These are phyloP conservation scores for Parietaria judaica DNA, from an alignment of 306 rosid genomes.

Conservation along the genomic window DNA sequence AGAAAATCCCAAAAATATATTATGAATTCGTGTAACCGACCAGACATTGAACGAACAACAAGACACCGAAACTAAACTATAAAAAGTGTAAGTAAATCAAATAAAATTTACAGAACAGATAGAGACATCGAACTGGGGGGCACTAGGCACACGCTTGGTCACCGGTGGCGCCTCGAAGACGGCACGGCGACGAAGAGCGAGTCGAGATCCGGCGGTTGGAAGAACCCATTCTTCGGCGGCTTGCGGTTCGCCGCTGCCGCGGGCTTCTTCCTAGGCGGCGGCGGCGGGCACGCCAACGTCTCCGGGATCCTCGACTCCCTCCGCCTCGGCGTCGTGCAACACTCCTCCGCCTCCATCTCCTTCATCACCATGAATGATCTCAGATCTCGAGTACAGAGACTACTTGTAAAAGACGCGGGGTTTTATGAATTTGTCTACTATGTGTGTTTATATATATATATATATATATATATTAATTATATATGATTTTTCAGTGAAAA, in stretches of 20 bases:
- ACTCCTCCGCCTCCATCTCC: conserved; percentile 16
- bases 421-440: background rate
- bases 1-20: no score
- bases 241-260: conserved; percentile 22
- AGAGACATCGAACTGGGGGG: background rate
- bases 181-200: conserved; percentile 32
- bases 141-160: conserved; percentile 39
- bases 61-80: no score
- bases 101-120: background rate
- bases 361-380: conserved; percentile 6
- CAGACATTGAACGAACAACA: background rate
- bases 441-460: background rate
- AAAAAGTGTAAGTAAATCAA: background rate
- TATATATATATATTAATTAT: background rate
- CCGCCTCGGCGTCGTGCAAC: conserved; percentile 56
- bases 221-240: conserved; percentile 58
- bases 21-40: no score
- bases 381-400: background rate
- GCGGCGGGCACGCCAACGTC: conserved; percentile 43
- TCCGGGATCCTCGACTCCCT: conserved; percentile 46
- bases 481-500: background rate
- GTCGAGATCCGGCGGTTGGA: conserved; percentile 77
- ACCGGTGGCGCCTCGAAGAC: conserved; percentile 15
- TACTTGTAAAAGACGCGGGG: conserved; percentile 1
- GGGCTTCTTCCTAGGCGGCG: conserved; percentile 68